Evolutionary conservation across 768 basidiomycete species (phyloP).

Genomic region (Naganishia onofrii): DNA sequence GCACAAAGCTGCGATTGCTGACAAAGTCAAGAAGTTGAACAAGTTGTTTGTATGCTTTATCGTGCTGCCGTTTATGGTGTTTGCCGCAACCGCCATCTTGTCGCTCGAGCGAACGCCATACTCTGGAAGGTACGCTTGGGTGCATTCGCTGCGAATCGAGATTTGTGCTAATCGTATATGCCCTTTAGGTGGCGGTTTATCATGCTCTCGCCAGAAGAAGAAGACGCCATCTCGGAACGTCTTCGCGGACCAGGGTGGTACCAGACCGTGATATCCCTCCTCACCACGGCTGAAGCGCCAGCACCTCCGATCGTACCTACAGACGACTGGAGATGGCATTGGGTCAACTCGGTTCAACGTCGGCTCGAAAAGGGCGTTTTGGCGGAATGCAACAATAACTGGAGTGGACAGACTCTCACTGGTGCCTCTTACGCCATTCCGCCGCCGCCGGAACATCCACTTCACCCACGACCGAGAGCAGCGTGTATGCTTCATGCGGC

Average conservation of each 20-base stretch:
- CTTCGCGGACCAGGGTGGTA: constrained; percentile 85
- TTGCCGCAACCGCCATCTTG: constrained; percentile 39
- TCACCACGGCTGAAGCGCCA: constrained; percentile 61
- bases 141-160: background rate
- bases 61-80: constrained; percentile 40
- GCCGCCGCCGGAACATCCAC: constrained; percentile 75
- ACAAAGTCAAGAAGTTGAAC: constrained; percentile 30
- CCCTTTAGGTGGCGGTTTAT: constrained; percentile 73
- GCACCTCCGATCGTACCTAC: constrained; percentile 64
- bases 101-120: constrained; percentile 47
- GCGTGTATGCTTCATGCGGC: constrained; percentile 63
- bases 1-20: constrained; percentile 35
- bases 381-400: constrained; percentile 50
- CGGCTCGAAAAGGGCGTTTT: constrained; percentile 72
- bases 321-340: constrained; percentile 82
- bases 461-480: constrained; percentile 77
- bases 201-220: constrained; percentile 85
- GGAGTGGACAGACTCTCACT: constrained; percentile 39
- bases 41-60: constrained; percentile 35
- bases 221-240: constrained; percentile 79
- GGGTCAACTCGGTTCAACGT: constrained; percentile 78
- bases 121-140: constrained; percentile 40
- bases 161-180: background rate
- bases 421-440: constrained; percentile 60
- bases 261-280: constrained; percentile 72